These are phyloP conservation scores for Boletus rubescentipes DNA, from an alignment of 768 basidiomycete species.

Conservation along the genomic window DNA sequence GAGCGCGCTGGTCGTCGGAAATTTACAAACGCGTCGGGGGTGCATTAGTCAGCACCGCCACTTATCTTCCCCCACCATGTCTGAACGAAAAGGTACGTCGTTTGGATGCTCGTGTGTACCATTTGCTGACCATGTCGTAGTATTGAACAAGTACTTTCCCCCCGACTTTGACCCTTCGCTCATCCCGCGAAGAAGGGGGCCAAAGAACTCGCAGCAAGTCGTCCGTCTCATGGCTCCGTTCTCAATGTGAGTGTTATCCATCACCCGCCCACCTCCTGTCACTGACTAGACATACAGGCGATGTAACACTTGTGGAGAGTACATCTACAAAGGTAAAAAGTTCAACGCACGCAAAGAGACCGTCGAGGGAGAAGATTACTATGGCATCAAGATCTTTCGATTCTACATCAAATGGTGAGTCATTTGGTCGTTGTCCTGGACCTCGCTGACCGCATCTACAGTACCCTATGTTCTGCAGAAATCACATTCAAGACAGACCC, in stretches of 20 bases:
- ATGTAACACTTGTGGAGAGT: slow-evolving; percentile 95
- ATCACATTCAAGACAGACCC: slow-evolving; percentile 99
- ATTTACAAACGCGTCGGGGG: slow-evolving; percentile 33
- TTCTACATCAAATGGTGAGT: slow-evolving; percentile 88
- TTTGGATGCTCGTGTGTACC: not conserved
- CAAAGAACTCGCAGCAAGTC: slow-evolving; percentile 94
- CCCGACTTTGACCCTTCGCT: slow-evolving; percentile 98
- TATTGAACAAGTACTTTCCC: slow-evolving; percentile 94
- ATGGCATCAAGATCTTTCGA: slow-evolving; percentile 95
- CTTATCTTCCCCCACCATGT: slow-evolving; percentile 51
- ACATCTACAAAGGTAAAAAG: slow-evolving; percentile 99
- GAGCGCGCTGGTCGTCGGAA: slow-evolving; percentile 28
- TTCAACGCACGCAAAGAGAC: slow-evolving; percentile 99
- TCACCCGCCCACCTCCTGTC: not conserved
- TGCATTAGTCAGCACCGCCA: slow-evolving; percentile 30
- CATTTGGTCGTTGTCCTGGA: slow-evolving; percentile 9
- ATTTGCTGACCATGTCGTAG: slow-evolving; percentile 38
- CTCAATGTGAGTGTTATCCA: slow-evolving; percentile 68
- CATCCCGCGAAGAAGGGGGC: slow-evolving; percentile 86
- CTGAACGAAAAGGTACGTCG: slow-evolving; percentile 73
- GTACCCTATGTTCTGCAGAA: slow-evolving; percentile 94
- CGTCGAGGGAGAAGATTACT: slow-evolving; percentile 95
- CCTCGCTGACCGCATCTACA: slow-evolving; percentile 33
- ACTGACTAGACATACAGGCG: slow-evolving; percentile 51
- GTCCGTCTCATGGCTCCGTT: slow-evolving; percentile 99